A percentile compares a stretch with the other conserved stretches of the same genome.
Conservation (phyloP, 2,329 filamentous ascomycete genomes). For the Sclerotinia subarctica region DNA sequence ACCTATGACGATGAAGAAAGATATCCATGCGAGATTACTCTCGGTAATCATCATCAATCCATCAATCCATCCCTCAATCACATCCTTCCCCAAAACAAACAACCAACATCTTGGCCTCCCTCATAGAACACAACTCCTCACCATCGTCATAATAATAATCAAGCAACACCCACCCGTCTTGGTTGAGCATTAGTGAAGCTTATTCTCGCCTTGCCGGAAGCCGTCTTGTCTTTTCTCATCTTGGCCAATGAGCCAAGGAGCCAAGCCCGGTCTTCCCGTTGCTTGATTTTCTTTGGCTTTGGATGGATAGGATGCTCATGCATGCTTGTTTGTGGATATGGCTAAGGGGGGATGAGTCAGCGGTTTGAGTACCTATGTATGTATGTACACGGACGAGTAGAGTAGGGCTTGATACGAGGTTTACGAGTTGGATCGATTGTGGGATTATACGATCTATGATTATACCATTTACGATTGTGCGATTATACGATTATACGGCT, state of each 20-base stretch:
- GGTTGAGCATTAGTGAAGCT: not conserved
- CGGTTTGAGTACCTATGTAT: not conserved
- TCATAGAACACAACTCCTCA: not conserved
- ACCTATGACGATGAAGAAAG: too few species aligned
- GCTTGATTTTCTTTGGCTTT: not conserved
- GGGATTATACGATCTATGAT: too few species aligned
- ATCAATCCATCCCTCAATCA: not conserved
- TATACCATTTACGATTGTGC: too few species aligned
- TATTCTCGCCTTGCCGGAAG: not conserved
- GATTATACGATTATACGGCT: too few species aligned
- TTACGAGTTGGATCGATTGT: too few species aligned
- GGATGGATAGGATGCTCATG: not conserved
- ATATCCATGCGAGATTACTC: not conserved
- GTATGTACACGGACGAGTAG: not conserved
- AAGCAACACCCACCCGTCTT: not conserved
- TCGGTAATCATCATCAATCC: not conserved
- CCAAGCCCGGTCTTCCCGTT: conserved; percentile 13
- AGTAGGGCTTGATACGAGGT: too few species aligned
- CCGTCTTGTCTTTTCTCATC: not conserved
- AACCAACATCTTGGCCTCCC: not conserved
- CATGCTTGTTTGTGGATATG: not conserved
- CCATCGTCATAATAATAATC: not conserved
- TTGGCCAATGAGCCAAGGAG: not conserved
- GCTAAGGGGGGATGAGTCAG: not conserved
- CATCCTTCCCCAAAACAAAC: too few species aligned